phyloP scores from a whole-genome alignment of 2,329 filamentous ascomycete genomes.

The Trichoderma hamatum region DNA sequence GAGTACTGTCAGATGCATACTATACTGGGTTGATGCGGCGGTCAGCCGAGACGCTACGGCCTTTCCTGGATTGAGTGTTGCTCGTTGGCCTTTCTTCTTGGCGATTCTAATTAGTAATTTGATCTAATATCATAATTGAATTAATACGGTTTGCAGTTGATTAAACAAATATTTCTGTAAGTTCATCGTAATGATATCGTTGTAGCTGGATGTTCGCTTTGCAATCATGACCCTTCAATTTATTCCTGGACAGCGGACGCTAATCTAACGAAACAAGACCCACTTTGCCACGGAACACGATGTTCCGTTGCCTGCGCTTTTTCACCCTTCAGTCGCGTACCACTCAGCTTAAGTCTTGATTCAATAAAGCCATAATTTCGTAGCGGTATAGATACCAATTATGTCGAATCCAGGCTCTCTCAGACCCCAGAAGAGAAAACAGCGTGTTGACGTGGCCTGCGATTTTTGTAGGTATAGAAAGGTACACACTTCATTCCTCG shows the following conservation, averaged over 20 bases:
- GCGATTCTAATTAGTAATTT: neutral
- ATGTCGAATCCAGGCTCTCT: neutral
- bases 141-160: neutral
- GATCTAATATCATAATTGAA: neutral
- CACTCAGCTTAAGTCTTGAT: neutral
- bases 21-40: neutral
- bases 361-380: neutral
- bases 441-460: neutral
- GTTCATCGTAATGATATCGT: neutral
- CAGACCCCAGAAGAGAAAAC: neutral
- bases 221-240: too few species aligned
- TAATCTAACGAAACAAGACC: neutral
- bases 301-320: neutral
- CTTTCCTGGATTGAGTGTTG: neutral
- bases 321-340: neutral
- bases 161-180: neutral
- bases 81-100: neutral
- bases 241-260: too few species aligned
- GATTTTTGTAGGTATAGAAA: neutral
- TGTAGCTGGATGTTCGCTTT: neutral
- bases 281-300: neutral
- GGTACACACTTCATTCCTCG: neutral
- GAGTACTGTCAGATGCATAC: neutral
- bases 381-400: neutral
- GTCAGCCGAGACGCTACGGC: neutral